These are phyloP conservation scores for Marasmius sp. DNA, from an alignment of 1,284 basidiomycete genomes.

Conservation along the genomic window DNA sequence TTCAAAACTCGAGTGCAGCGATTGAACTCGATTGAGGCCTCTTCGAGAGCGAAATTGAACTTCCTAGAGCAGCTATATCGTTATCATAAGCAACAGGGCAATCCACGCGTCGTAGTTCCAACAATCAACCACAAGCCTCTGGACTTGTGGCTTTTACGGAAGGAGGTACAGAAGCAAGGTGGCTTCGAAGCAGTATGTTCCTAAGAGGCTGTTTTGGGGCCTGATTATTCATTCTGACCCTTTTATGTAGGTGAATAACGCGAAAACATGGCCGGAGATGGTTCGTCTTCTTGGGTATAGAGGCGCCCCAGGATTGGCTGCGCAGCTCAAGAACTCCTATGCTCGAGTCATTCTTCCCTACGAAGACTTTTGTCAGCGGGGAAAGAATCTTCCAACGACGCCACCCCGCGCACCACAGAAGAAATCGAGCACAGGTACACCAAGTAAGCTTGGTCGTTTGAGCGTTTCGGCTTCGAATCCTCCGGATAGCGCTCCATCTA, in stretches of 20 bases:
- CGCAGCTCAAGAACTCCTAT: conserved; percentile 90
- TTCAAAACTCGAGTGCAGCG: conserved; percentile 96
- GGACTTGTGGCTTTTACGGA: conserved; percentile 91
- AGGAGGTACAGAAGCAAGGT: conserved; percentile 86
- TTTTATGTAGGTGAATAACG: conserved; percentile 64
- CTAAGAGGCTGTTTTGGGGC: conserved; percentile 19
- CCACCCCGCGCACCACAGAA: conserved; percentile 34
- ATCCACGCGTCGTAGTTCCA: conserved; percentile 84
- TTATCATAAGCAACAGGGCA: conserved; percentile 89
- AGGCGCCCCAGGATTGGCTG: conserved; percentile 79
- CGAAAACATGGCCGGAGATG: conserved; percentile 85
- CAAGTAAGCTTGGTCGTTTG: conserved; percentile 36
- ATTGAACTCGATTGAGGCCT: conserved; percentile 96
- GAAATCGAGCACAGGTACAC: conserved; percentile 20
- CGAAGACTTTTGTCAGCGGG: conserved; percentile 84
- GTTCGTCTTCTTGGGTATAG: conserved; percentile 81
- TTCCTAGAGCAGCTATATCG: conserved; percentile 96
- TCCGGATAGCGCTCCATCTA: conserved; percentile 59
- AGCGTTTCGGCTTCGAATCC: conserved; percentile 33
- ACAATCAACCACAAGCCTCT: conserved; percentile 90
- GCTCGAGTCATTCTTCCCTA: conserved; percentile 90
- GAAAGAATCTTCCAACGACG: conserved; percentile 61
- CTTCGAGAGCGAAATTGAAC: conserved; percentile 94
- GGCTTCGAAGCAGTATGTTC: conserved; percentile 79
- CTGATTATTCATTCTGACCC: conserved; percentile 17